Percentiles rank a stretch among this genome's conserved stretches.
Evolutionary conservation across 2,329 filamentous ascomycete genomes (phyloP).

Genomic region (Fusarium pininemorale): DNA sequence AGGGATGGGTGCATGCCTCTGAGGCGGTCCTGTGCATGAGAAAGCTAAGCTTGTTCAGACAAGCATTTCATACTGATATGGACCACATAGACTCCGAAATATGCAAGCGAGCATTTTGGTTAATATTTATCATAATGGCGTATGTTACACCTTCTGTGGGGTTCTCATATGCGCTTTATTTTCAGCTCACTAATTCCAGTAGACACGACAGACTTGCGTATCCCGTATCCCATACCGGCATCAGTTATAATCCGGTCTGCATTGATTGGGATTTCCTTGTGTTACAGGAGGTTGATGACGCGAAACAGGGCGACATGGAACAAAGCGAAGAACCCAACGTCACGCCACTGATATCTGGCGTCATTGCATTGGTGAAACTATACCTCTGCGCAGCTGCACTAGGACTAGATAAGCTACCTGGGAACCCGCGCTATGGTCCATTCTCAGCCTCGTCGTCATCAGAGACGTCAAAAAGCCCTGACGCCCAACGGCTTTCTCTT

Average conservation of each 20-base stretch:
- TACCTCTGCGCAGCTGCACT: not conserved
- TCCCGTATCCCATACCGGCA: not conserved
- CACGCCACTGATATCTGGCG: not conserved
- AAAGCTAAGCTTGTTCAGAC: not conserved
- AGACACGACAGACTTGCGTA: not conserved
- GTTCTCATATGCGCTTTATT: not conserved
- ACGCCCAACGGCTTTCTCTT: not conserved
- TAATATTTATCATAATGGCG: not conserved
- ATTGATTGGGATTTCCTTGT: not conserved
- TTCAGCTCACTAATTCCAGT: accelerated
- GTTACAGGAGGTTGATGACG: not conserved
- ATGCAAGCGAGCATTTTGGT: not conserved
- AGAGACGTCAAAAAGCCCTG: not conserved
- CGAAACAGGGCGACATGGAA: not conserved
- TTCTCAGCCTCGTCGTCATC: not conserved
- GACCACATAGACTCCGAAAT: not conserved
- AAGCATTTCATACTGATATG: not conserved
- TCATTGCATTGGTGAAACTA: not conserved
- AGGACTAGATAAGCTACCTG: not conserved
- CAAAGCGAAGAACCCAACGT: not conserved
- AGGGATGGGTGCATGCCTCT: not conserved
- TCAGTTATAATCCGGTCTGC: not conserved
- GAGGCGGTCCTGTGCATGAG: not conserved
- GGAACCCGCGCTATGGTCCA: not conserved
- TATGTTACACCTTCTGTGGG: not conserved